Conservation (phyloP, 2,329 filamentous ascomycete genomes). For the Sporothrix inflata region DNA sequence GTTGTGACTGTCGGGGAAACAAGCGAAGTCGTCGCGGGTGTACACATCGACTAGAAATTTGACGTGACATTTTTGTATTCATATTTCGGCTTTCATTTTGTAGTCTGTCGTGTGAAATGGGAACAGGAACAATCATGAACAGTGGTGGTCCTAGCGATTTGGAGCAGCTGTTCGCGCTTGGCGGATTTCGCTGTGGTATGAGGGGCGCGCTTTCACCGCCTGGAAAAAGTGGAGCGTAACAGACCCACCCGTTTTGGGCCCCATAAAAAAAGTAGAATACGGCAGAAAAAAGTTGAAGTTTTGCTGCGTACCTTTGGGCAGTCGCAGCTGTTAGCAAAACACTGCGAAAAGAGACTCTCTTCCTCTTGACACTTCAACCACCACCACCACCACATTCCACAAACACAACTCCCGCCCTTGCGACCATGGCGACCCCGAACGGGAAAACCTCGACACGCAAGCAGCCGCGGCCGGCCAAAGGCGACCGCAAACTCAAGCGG, state of each 20-base stretch:
- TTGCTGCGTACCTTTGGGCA: slow-evolving; percentile 3
- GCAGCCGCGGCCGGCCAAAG: slow-evolving; percentile 27
- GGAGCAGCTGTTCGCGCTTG: too few species aligned
- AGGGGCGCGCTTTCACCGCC: slow-evolving; percentile 20
- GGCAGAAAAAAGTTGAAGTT: slow-evolving; percentile 26
- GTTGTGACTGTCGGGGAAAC: too few species aligned
- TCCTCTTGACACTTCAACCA: neutral
- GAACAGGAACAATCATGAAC: too few species aligned
- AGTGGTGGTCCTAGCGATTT: too few species aligned
- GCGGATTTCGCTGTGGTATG: too few species aligned
- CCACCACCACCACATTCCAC: neutral
- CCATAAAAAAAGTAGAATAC: slow-evolving; percentile 25
- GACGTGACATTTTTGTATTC: too few species aligned
- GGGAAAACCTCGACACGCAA: slow-evolving; percentile 26
- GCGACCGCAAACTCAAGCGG: slow-evolving; percentile 37
- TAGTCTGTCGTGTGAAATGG: too few species aligned
- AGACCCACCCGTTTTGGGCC: neutral
- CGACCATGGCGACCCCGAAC: slow-evolving; percentile 27
- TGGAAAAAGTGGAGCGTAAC: neutral
- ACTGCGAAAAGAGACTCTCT: neutral
- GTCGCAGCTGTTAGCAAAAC: neutral
- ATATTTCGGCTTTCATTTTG: too few species aligned
- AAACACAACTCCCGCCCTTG: neutral
- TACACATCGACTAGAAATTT: too few species aligned
- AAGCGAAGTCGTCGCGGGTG: too few species aligned